Evolutionary conservation across 1,139 yeast species (phyloP).

Genomic region (Arxiozyma slooffiae): DNA sequence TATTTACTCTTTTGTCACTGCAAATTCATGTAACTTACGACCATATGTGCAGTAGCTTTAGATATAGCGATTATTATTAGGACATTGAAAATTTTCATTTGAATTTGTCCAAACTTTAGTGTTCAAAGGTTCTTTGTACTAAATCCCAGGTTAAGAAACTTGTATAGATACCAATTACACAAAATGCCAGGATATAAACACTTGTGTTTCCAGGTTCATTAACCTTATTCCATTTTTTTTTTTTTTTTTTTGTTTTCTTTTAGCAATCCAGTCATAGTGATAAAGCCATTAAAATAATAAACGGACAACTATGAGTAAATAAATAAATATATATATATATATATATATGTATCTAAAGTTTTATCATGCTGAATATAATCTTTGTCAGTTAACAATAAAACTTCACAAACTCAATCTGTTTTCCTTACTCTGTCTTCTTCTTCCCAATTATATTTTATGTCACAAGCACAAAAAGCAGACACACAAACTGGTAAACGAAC

Average conservation of each 20-base stretch:
- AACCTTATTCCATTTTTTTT: background rate
- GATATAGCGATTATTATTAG: slow-evolving; percentile 63
- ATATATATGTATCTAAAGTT: no score
- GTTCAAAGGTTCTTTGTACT: slow-evolving; percentile 77
- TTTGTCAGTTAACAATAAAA: background rate
- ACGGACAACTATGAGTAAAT: background rate
- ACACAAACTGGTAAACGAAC: background rate
- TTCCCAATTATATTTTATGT: background rate
- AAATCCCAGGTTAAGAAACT: slow-evolving; percentile 88
- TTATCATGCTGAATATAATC: no score
- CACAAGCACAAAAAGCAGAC: no score
- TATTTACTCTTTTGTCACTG: slow-evolving; percentile 29
- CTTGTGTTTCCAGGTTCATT: background rate
- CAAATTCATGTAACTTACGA: slow-evolving; percentile 58
- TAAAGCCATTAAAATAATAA: no score
- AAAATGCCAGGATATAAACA: slow-evolving; percentile 32
- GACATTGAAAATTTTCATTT: slow-evolving; percentile 54
- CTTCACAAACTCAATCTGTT: background rate
- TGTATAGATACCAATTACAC: slow-evolving; percentile 67
- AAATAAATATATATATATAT: no score
- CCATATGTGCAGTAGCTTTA: slow-evolving; percentile 64
- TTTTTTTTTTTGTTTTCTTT: background rate
- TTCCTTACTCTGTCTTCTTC: no score
- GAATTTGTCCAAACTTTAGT: slow-evolving; percentile 66
- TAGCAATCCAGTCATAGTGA: background rate